Base-by-base conservation (phyloP, 2,329 filamentous ascomycete genomes). In the Phialocephala sp. region DNA sequence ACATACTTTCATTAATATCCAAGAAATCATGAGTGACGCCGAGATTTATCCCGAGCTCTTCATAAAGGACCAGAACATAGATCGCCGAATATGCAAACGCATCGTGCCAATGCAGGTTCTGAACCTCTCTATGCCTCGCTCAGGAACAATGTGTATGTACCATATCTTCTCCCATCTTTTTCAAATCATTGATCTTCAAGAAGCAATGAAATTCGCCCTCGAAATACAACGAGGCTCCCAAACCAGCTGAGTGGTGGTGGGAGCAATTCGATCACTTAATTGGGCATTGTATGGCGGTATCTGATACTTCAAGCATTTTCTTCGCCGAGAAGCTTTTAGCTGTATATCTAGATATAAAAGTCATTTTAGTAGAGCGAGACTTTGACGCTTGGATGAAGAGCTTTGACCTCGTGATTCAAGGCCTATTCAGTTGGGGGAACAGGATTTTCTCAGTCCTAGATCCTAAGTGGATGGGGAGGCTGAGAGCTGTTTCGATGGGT, bases 51-150 rank as follows among this genome's bases (percentile, higher is more conserved):
- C 60, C 32, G 54, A 66, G 24, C 50, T 66, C 36, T 66, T 62
- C 32, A 54, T 39, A 4, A 36, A 55, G 35, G 61, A 66, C 37
- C 36, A 43, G 4, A 65, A 56, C 37, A 56, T 67, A 18, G 52
- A 65, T 59, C 62, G 36, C 11, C 55, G 55, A 43, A 58, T 27
- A 20, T 36, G 59, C n/a, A 60, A 57, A 41, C 59, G 66, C 15
- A 12, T 57, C 8, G 62, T 68, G 9, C 60, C 66, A 8, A 70
- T 71, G 69, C 20, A 70, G 39, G 68, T 70, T 12, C 55, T 71
- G 8, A 63, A 24, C 52, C 60, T 72, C 1, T 55, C 37, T 5
- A 68, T 69, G 63, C 63, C 66, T 24, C 60, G 66, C 11, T 70
- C 68, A 3, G 66, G 68, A 32, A 69, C 66, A 57, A 61, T 60